These are phyloP conservation scores for Thalassiosira allenii DNA, from an alignment of 352 stramenopile species.

Conservation along the genomic window DNA sequence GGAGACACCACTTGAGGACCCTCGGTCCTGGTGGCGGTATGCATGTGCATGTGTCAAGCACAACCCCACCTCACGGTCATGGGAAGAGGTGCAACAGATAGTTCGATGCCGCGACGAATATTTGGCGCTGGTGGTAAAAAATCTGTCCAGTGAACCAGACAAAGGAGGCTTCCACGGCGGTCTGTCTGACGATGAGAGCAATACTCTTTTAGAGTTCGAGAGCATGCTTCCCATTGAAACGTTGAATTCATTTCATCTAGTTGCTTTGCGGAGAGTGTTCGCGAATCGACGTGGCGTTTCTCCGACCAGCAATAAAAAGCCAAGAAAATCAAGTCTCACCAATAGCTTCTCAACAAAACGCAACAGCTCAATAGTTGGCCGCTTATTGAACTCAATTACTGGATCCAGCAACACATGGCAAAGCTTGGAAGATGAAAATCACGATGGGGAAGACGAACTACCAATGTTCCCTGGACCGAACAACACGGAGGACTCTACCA, in stretches of 20 bases:
- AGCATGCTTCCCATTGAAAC: slow-evolving; percentile 82
- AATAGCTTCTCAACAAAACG: slow-evolving; percentile 23
- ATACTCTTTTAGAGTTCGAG: slow-evolving; percentile 69
- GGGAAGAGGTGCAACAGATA: slow-evolving; percentile 79
- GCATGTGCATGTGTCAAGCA: slow-evolving; percentile 75
- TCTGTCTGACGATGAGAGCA: slow-evolving; percentile 70
- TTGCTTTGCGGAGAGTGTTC: slow-evolving; percentile 70
- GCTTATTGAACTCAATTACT: slow-evolving; percentile 44
- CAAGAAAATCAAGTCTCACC: slow-evolving; percentile 1
- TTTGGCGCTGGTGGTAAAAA: slow-evolving; percentile 76
- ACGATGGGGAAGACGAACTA: not conserved
- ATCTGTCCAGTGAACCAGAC: slow-evolving; percentile 33
- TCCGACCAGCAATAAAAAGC: not conserved
- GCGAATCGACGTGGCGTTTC: slow-evolving; percentile 5
- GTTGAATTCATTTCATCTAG: slow-evolving; percentile 79
- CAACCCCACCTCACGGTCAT: slow-evolving; percentile 73
- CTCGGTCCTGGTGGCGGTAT: slow-evolving; percentile 83
- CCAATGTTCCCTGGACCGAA: not conserved
- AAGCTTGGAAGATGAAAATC: slow-evolving; percentile 32
- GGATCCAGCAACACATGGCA: slow-evolving; percentile 37
- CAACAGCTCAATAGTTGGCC: slow-evolving; percentile 37
- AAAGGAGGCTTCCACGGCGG: slow-evolving; percentile 78
- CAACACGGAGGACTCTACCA: not conserved
- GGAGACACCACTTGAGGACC: slow-evolving; percentile 50
- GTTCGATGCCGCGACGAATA: slow-evolving; percentile 66